Evolutionary conservation across 345 rosid genomes (phyloP).

Genomic region (Linum tenue): DNA sequence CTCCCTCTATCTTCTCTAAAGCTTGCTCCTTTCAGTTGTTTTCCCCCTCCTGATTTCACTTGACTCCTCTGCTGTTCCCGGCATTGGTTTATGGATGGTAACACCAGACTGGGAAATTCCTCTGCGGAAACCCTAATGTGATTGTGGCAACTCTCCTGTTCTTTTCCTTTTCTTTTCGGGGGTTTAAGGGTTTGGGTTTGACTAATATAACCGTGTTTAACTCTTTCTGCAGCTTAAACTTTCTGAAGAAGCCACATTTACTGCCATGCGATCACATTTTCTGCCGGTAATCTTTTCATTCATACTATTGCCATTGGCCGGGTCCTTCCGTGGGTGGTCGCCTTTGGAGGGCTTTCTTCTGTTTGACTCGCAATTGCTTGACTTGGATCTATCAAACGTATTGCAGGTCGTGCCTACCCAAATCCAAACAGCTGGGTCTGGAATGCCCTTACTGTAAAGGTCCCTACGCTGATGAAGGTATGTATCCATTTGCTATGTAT

Average conservation of each 20-base stretch:
- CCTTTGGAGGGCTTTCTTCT: neutral
- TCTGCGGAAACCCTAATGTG: neutral
- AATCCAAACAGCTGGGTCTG: slow-evolving; percentile 21
- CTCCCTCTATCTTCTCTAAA: too few relatives aligned
- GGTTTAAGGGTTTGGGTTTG: neutral
- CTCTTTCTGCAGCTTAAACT: slow-evolving; percentile 42
- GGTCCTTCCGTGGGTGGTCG: neutral
- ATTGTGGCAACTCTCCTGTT: neutral
- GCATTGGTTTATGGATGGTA: too few relatives aligned
- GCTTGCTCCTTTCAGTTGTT: neutral
- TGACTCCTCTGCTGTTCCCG: neutral
- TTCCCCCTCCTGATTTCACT: too few relatives aligned
- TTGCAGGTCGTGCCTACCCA: slow-evolving; percentile 50
- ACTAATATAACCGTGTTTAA: neutral
- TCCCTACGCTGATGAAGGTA: slow-evolving; percentile 32
- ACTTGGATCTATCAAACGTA: neutral
- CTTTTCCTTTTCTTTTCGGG: neutral
- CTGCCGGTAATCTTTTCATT: slow-evolving; percentile 32
- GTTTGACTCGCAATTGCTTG: neutral
- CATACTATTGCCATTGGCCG: neutral
- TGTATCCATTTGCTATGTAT: neutral
- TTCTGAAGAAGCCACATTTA: slow-evolving; percentile 49
- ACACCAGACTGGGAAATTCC: neutral
- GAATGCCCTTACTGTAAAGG: slow-evolving; percentile 52
- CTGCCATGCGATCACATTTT: slow-evolving; percentile 79